A percentile compares a stretch with the other conserved stretches of the same genome.
These are phyloP conservation scores for Dothideomycetes sp. DNA, from an alignment of 2,329 filamentous ascomycete genomes.

Conservation along the genomic window DNA sequence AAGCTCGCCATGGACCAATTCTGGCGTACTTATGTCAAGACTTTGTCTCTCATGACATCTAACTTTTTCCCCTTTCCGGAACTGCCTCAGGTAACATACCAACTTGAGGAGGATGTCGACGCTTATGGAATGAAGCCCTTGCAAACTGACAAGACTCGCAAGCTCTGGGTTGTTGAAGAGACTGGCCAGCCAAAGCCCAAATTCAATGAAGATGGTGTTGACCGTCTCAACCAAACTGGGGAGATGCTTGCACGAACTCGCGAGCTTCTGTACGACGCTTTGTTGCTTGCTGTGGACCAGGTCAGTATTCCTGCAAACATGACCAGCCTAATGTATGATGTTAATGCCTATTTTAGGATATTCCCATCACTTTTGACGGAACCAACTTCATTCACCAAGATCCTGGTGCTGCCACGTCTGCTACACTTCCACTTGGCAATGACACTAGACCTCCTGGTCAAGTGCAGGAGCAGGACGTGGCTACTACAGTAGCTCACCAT, in stretches of 20 bases:
- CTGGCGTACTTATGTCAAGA: conserved; percentile 54
- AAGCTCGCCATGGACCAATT: conserved; percentile 50
- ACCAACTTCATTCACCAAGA: conserved; percentile 32
- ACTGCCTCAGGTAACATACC: conserved; percentile 49
- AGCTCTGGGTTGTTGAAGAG: conserved; percentile 43
- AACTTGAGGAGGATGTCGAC: conserved; percentile 60
- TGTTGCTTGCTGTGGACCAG: conserved; percentile 39
- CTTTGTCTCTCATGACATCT: conserved; percentile 44
- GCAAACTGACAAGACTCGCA: conserved; percentile 38
- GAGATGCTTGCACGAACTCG: conserved; percentile 60
- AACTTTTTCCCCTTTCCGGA: conserved; percentile 50
- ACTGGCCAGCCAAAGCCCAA: conserved; percentile 40
- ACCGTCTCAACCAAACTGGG: conserved; percentile 47
- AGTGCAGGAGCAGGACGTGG: neutral
- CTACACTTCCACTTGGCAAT: neutral
- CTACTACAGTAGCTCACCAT: neutral
- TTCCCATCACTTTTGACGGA: conserved; percentile 13
- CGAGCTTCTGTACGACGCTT: conserved; percentile 42
- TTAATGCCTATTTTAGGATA: conserved; percentile 4
- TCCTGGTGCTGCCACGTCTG: neutral
- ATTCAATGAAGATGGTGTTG: conserved; percentile 41
- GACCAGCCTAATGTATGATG: conserved; percentile 18
- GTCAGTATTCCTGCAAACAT: conserved; percentile 1
- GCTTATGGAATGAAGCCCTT: conserved; percentile 58
- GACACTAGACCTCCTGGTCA: neutral